phyloP scores from a whole-genome alignment of 2,329 filamentous ascomycete species.

The Neocucurbitaria cava region DNA sequence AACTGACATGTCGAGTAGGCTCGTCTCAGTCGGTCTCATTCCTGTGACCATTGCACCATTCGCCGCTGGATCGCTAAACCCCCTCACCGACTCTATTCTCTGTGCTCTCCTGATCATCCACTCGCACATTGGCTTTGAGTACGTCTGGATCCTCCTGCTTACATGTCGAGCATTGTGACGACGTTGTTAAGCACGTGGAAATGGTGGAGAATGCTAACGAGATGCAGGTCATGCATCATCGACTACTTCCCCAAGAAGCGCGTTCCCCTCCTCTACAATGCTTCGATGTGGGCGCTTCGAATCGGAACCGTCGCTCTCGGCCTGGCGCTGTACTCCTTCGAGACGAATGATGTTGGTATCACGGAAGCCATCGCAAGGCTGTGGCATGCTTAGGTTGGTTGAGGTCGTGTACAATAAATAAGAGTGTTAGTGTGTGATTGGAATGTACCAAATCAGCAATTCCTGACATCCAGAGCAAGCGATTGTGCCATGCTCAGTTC shows the following conservation, averaged over 20 bases:
- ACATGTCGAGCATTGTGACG: neutral
- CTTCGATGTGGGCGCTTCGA: constrained; percentile 81
- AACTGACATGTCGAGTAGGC: constrained; percentile 53
- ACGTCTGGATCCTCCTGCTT: constrained; percentile 34
- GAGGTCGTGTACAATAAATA: constrained; percentile 15
- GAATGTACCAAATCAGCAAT: neutral
- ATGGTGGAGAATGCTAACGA: constrained; percentile 8
- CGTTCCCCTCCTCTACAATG: constrained; percentile 70
- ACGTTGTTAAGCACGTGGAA: neutral
- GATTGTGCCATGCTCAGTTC: neutral
- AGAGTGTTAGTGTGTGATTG: neutral
- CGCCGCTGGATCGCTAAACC: constrained; percentile 89
- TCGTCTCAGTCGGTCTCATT: constrained; percentile 80
- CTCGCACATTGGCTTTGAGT: constrained; percentile 95
- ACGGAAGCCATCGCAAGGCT: constrained; percentile 88
- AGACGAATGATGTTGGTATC: constrained; percentile 96
- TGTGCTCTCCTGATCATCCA: constrained; percentile 86
- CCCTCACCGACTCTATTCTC: constrained; percentile 82
- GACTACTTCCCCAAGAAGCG: constrained; percentile 85
- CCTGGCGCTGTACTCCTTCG: constrained; percentile 94
- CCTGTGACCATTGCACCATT: constrained; percentile 91
- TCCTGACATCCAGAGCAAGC: too few relatives aligned
- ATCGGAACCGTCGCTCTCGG: constrained; percentile 79
- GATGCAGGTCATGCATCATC: constrained; percentile 72
- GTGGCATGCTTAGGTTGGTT: constrained; percentile 75